Base-by-base conservation (phyloP, 331 rosid species). In the Rosa hybrid region DNA sequence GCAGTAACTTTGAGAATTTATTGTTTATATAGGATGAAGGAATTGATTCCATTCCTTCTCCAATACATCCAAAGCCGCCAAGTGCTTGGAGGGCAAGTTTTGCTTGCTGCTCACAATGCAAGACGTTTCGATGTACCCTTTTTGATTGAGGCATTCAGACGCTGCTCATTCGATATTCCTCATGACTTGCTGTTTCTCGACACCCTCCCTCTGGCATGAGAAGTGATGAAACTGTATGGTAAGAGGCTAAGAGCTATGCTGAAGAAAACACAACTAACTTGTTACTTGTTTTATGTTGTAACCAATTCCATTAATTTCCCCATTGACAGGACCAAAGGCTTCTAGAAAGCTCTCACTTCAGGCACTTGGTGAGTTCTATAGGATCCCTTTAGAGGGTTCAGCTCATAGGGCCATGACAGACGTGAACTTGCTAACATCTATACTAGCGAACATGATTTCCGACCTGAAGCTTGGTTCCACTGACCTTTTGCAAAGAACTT, bases 61-160 rank as follows among this genome's bases (percentile, higher is more conserved):
- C 27, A 12, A 4, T 74, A 20, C 68, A n/a, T 74, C 39, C 8
- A 44, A 56, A 74, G 53, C 51, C 16, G 68, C 39, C 53, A 56
- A 74, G 39, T 41, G 45, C 12, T 3, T 3, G 34, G 77, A 53
- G 38, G 17, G 77, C 8, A 72, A 20, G 13, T 74, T 53, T 2
- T 74, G 62, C n/a, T 74, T 39, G 53, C 41, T 30, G 53, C 78
- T 56, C 78, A 74, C 68, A 74, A 74, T 39, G 78, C n/a, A 54
- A 27, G 38, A 27, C 0, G 51, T 14, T 53, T 74, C 1, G 50
- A 54, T 13, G 21, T 21, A 60, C 54, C 12, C 39, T 39, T 75
- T 17, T 21, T 74, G 13, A 6, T 54, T 63, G 60, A 41, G 39
- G 53, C 16, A 56, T 75, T 75, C 68, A 21, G 53, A 20, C 17